Evolutionary conservation across 1,284 basidiomycete genomes (phyloP).

Genomic region (Termitomyces sp.): DNA sequence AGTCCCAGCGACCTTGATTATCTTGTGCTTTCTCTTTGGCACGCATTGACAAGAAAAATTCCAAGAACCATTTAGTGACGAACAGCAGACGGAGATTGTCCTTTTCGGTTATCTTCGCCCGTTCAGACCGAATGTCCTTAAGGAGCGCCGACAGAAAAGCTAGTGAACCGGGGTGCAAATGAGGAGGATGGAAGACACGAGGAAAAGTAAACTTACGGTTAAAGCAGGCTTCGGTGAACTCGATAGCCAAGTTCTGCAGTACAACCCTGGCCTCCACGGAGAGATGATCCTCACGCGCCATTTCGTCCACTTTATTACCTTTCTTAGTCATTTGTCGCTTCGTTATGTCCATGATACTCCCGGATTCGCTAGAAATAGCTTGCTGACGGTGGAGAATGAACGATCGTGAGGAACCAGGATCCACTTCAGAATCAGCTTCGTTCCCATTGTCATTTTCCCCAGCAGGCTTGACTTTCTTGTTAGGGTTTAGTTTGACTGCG

Average conservation of each 20-base stretch:
- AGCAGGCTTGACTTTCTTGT: conserved; percentile 32
- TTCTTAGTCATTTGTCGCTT: conserved; percentile 67
- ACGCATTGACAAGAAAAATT: conserved; percentile 73
- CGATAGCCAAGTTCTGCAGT: conserved; percentile 62
- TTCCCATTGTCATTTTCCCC: conserved; percentile 23
- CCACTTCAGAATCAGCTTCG: conserved; percentile 25
- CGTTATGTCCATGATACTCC: conserved; percentile 70
- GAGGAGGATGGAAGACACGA: conserved; percentile 2
- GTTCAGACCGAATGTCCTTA: conserved; percentile 89
- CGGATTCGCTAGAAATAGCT: conserved; percentile 72
- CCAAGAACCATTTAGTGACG: conserved; percentile 83
- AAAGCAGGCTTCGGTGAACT: conserved; percentile 79
- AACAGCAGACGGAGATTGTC: conserved; percentile 84
- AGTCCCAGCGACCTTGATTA: conserved; percentile 47
- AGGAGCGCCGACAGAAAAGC: conserved; percentile 81
- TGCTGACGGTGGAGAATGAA: conserved; percentile 81
- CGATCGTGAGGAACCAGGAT: conserved; percentile 34
- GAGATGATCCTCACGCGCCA: conserved; percentile 69
- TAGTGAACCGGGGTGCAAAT: conserved; percentile 26
- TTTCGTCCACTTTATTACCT: conserved; percentile 65
- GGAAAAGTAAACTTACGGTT: conserved; percentile 58
- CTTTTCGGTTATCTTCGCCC: conserved; percentile 84
- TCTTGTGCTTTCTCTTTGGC: conserved; percentile 34
- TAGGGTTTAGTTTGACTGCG: conserved; percentile 62
- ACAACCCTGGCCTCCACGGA: conserved; percentile 65